phyloP scores from a whole-genome alignment of 768 basidiomycete species.

The Neoboletus brunneissimus region DNA sequence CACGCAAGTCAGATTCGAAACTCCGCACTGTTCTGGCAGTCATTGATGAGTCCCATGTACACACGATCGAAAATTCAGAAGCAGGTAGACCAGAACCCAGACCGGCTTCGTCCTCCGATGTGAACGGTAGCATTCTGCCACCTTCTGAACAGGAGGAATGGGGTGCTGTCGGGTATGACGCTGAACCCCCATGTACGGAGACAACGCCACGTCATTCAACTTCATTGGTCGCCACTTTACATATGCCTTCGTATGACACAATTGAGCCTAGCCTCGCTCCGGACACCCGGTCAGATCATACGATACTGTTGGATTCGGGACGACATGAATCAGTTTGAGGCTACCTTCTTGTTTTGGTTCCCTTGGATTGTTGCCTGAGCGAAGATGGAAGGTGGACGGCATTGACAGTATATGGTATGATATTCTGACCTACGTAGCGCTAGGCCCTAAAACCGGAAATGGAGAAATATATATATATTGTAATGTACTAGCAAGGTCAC shows the following conservation, averaged over 20 bases:
- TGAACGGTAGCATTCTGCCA: slow-evolving; percentile 25
- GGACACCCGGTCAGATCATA: slow-evolving; percentile 29
- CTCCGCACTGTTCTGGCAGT: slow-evolving; percentile 69
- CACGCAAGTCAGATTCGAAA: slow-evolving; percentile 62
- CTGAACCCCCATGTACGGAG: slow-evolving; percentile 34
- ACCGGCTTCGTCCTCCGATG: slow-evolving; percentile 26
- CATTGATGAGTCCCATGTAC: slow-evolving; percentile 58
- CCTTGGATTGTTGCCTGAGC: slow-evolving; percentile 9
- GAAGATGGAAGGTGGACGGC: not conserved
- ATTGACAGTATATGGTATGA: slow-evolving; percentile 5
- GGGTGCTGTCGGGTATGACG: slow-evolving; percentile 40
- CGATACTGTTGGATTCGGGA: slow-evolving; percentile 22
- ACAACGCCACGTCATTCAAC: slow-evolving; percentile 46
- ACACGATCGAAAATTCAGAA: slow-evolving; percentile 27
- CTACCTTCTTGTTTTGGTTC: slow-evolving; percentile 4
- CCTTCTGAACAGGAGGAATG: slow-evolving; percentile 37
- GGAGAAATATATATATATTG: not conserved
- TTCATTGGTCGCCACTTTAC: slow-evolving; percentile 21
- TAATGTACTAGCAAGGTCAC: slow-evolving; percentile 1
- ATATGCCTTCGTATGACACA: slow-evolving; percentile 21
- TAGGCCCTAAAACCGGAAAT: not conserved
- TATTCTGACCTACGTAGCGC: slow-evolving; percentile 7
- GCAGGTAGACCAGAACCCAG: slow-evolving; percentile 16
- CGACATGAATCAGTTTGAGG: slow-evolving; percentile 13
- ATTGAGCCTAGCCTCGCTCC: slow-evolving; percentile 14